Conservation (phyloP, 1,139 yeast genomes). For the Geotrichum phurueaensis region DNA sequence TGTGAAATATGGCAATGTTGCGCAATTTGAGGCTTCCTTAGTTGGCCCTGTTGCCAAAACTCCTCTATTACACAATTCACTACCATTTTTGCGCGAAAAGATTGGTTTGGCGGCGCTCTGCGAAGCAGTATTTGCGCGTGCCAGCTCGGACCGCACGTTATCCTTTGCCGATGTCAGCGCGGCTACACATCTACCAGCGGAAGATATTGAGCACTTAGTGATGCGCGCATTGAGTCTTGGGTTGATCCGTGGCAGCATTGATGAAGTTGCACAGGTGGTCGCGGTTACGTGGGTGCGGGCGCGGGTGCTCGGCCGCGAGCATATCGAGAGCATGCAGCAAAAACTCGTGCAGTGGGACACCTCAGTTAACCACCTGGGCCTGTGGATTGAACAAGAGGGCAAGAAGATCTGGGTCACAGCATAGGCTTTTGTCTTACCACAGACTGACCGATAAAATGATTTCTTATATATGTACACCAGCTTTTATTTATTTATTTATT, state of each 20-base stretch:
- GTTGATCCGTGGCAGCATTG: conserved; percentile 77
- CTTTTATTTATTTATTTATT: not conserved
- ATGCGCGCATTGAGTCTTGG: conserved; percentile 87
- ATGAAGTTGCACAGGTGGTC: conserved; percentile 74
- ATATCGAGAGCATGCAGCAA: conserved; percentile 68
- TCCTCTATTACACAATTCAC: conserved; percentile 55
- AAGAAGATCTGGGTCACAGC: conserved; percentile 49
- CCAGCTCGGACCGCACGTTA: conserved; percentile 67
- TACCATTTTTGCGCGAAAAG: conserved; percentile 76
- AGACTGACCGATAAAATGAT: not conserved
- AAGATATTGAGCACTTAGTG: conserved; percentile 82
- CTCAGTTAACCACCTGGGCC: conserved; percentile 61
- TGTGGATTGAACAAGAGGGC: conserved; percentile 53
- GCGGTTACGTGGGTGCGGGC: conserved; percentile 94
- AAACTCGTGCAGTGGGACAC: conserved; percentile 73
- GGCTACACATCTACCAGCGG: conserved; percentile 60
- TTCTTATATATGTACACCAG: not conserved
- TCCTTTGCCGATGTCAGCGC: conserved; percentile 66
- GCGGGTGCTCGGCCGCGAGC: conserved; percentile 75
- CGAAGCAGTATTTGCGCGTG: conserved; percentile 77
- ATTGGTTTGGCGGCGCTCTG: conserved; percentile 87
- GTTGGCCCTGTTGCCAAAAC: conserved; percentile 41
- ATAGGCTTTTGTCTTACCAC: conserved; percentile 5
- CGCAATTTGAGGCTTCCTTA: conserved; percentile 50
- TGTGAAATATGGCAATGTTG: conserved; percentile 73